Conservation (phyloP, 805 yeast genomes). For the Yamadazyma phyllophila region DNA sequence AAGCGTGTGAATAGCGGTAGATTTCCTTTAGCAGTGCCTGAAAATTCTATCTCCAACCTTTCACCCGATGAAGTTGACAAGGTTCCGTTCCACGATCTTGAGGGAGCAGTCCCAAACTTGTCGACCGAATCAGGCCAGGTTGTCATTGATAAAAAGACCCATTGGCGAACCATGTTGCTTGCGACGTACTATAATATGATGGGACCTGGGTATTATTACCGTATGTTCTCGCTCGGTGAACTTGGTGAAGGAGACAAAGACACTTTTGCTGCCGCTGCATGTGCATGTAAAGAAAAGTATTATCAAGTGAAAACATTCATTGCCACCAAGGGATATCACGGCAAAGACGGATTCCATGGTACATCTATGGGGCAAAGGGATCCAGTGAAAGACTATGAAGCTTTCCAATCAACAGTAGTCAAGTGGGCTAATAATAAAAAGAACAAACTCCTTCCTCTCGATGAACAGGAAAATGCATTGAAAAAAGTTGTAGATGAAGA, state of each 20-base stretch:
- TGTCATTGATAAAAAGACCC: constrained; percentile 54
- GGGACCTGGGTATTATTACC: constrained; percentile 60
- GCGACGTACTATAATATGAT: constrained; percentile 63
- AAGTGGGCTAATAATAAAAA: background rate
- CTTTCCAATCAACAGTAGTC: constrained; percentile 9
- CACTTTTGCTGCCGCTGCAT: constrained; percentile 35
- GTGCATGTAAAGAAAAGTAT: constrained; percentile 31
- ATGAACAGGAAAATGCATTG: constrained; percentile 22
- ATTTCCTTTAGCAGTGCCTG: constrained; percentile 21
- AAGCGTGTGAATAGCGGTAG: constrained; percentile 26
- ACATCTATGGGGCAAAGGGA: constrained; percentile 35
- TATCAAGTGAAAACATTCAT: constrained; percentile 42
- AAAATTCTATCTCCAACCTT: constrained; percentile 1
- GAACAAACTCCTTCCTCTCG: constrained; percentile 12
- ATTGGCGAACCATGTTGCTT: constrained; percentile 54
- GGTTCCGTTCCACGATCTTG: constrained; percentile 58
- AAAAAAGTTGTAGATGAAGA: constrained; percentile 43
- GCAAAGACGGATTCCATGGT: constrained; percentile 18
- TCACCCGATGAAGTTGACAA: constrained; percentile 13
- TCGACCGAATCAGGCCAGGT: constrained; percentile 72
- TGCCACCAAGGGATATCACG: constrained; percentile 29
- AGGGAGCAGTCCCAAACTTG: constrained; percentile 66
- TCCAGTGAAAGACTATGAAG: constrained; percentile 21
- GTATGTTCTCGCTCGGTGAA: constrained; percentile 54
- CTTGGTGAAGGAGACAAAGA: constrained; percentile 40